Evolutionary conservation across 805 yeast genomes (phyloP), one percentile per base, ranked within the genome.

Genomic region (Ogataea nitratoaversa): DNA sequence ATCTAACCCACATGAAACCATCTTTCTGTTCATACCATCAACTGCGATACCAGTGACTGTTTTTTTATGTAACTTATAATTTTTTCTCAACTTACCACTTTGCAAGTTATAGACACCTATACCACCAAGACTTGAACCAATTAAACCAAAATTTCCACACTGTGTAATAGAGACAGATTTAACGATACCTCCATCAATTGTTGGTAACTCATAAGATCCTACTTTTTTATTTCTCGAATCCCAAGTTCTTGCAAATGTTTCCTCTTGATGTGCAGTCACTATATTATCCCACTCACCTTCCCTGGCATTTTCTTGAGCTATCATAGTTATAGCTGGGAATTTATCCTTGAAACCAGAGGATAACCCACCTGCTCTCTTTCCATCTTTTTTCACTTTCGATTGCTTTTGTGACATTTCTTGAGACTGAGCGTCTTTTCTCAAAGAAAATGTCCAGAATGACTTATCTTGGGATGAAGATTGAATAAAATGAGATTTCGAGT

Each of bases 381-480:
- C 76, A 43, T 71, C 69, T 49, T 70, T 71, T 34, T 68, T 69
- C 9, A 49, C 30, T 36, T 55, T 58, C 8, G 67, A 71, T 17
- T 75, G 67, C 49, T 84, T 76, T 63, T 90, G 97, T 0, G 97
- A 89, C 54, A 93, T 66, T 58, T 89, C 95, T 56, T 87, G 96
- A 4, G 95, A 86, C 64, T 93, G 99, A 0, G 97, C 95, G 62
- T 93, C 98, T 60, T 93, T 93, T 53, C 98, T 75, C 38, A 93
- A 69, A 1, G 98, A 90, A 54, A 93, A 91, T 8, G 79, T 74
- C 98, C 98, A 93, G 51, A 95, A 72, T 2, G 95, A 74, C 53
- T 76, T 73, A 63, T 93, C 99, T 47, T 80, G 74, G 0, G 97
- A 86, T 2, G 95, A 95, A 38, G 96, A 86, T 39, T 86, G 71